Conservation (phyloP, 1,284 basidiomycete genomes). For the Pseudozyma hubeiensis region DNA sequence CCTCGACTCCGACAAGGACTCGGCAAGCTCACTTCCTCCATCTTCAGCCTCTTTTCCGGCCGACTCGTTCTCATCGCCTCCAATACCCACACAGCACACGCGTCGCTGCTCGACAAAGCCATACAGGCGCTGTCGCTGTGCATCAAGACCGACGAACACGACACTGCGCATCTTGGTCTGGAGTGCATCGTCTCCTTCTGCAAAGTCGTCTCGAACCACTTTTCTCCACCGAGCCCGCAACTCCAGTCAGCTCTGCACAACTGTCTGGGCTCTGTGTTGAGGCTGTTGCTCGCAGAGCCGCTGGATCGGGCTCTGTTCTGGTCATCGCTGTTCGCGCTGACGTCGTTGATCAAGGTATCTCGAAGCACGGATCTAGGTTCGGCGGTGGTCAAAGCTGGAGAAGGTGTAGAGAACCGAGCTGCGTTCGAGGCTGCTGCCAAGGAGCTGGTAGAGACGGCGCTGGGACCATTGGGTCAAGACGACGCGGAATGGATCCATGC, state of each 20-base stretch:
- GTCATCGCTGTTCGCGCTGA: conserved; percentile 27
- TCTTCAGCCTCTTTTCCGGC: conserved; percentile 33
- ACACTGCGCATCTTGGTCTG: conserved; percentile 32
- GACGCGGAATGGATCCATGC: conserved; percentile 46
- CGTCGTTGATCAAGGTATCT: conserved; percentile 31
- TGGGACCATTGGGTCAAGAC: conserved; percentile 16
- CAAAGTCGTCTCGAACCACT: conserved; percentile 21
- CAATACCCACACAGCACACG: neutral
- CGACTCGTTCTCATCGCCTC: conserved; percentile 32
- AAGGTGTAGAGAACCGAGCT: conserved; percentile 14
- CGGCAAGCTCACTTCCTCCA: conserved; percentile 27
- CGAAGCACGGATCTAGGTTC: conserved; percentile 16
- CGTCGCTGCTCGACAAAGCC: conserved; percentile 21
- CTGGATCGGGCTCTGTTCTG: conserved; percentile 33
- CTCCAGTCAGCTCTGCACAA: conserved; percentile 18
- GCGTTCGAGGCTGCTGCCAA: conserved; percentile 23
- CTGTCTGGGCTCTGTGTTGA: conserved; percentile 11
- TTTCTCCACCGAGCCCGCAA: conserved; percentile 5
- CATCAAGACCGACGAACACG: conserved; percentile 47
- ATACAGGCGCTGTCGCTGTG: conserved; percentile 36
- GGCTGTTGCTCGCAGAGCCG: conserved; percentile 31
- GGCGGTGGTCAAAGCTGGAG: conserved; percentile 10
- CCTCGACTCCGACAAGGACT: conserved; percentile 37
- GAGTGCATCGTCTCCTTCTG: conserved; percentile 38
- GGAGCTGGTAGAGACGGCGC: conserved; percentile 27